These are phyloP conservation scores for Plasmodium relictum DNA, from an alignment of 169 alveolate species.

Conservation along the genomic window DNA sequence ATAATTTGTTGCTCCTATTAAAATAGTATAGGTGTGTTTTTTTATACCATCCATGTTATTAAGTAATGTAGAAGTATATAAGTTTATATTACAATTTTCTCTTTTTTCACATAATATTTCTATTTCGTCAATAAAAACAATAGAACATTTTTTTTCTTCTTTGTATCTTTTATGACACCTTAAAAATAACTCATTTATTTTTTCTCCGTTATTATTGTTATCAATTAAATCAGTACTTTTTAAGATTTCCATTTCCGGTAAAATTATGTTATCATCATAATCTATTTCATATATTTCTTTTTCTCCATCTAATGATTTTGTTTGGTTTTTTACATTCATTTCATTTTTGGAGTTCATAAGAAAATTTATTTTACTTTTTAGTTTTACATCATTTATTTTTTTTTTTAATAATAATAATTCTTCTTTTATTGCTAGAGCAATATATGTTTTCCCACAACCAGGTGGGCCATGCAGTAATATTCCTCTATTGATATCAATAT, in stretches of 20 bases:
- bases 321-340: not conserved
- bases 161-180: slow-evolving; percentile 64
- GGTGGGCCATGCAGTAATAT: slow-evolving; percentile 85
- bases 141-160: slow-evolving; percentile 65
- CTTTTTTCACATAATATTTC: slow-evolving; percentile 83
- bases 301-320: not conserved
- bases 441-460: slow-evolving; percentile 83
- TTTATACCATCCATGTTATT: slow-evolving; percentile 72
- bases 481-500: slow-evolving; percentile 78
- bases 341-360: not conserved
- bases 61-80: slow-evolving; percentile 49
- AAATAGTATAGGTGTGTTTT: slow-evolving; percentile 78
- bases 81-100: slow-evolving; percentile 39
- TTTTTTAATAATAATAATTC: slow-evolving; percentile 70
- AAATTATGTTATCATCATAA: slow-evolving; percentile 10
- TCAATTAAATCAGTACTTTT: slow-evolving; percentile 68
- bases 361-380: slow-evolving; percentile 12
- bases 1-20: slow-evolving; percentile 95
- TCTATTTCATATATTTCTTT: not conserved
- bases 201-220: slow-evolving; percentile 43
- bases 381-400: slow-evolving; percentile 39
- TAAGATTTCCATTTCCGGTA: slow-evolving; percentile 66
- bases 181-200: slow-evolving; percentile 55
- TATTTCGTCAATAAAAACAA: slow-evolving; percentile 87
- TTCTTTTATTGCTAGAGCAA: slow-evolving; percentile 78